Evolutionary conservation across 176 grass and related monocot genomes (phyloP).

Genomic region (Triticum dicoccoides): DNA sequence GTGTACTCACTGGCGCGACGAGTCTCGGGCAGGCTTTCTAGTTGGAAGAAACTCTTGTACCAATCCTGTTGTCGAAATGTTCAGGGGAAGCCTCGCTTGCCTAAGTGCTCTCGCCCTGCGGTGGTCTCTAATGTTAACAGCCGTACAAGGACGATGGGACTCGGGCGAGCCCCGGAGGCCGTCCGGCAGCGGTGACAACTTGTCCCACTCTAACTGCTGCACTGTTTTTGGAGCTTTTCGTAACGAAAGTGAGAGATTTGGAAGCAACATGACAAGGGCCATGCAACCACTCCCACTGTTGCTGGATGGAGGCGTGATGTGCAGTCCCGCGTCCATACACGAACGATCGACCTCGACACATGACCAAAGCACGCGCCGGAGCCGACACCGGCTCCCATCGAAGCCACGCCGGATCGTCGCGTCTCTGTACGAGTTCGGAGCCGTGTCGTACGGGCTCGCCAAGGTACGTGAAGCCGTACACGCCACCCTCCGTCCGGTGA

Average conservation of each 20-base stretch:
- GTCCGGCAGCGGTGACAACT: not conserved
- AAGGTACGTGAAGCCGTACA: not conserved
- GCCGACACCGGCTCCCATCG: not conserved
- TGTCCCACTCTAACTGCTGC: not conserved
- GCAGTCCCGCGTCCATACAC: not conserved
- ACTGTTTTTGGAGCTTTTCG: not conserved
- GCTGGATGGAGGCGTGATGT: not conserved
- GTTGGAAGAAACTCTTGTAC: not conserved
- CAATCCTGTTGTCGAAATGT: conserved; percentile 9
- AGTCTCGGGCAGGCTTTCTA: not conserved
- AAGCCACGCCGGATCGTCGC: conserved; percentile 6
- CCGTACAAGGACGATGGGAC: not conserved
- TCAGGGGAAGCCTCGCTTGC: not conserved
- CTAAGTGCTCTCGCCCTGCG: not conserved
- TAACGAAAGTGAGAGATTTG: not conserved
- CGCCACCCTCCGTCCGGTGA: not conserved
- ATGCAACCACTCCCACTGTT: not conserved
- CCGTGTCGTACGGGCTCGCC: not conserved
- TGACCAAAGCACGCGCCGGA: not conserved
- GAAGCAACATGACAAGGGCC: not conserved
- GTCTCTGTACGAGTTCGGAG: not conserved
- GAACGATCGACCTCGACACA: not conserved
- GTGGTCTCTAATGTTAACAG: not conserved
- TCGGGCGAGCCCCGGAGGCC: not conserved
- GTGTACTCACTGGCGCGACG: not conserved